These are phyloP conservation scores for Pyrenochaeta sp. DNA, from an alignment of 2,329 filamentous ascomycete genomes.

Conservation along the genomic window DNA sequence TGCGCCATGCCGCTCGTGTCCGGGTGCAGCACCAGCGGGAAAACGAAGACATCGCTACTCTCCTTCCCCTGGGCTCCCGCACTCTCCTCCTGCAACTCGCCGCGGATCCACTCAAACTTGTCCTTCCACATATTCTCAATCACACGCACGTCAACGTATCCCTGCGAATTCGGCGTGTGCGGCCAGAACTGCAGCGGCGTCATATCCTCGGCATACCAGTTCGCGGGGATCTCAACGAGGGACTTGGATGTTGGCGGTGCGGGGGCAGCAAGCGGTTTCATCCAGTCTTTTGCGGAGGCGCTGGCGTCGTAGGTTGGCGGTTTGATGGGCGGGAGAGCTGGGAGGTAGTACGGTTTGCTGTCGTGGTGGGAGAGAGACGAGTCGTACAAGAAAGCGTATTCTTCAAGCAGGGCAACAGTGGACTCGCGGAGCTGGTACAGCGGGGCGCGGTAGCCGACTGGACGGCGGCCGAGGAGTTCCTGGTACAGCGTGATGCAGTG, in stretches of 20 bases:
- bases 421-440: slow-evolving; percentile 60
- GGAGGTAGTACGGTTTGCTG: slow-evolving; percentile 58
- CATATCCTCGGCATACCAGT: slow-evolving; percentile 62
- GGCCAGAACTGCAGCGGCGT: slow-evolving; percentile 58
- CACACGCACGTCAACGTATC: slow-evolving; percentile 64
- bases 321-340: slow-evolving; percentile 50
- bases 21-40: slow-evolving; percentile 63
- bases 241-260: slow-evolving; percentile 29
- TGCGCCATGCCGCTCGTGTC: slow-evolving; percentile 68
- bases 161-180: slow-evolving; percentile 60
- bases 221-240: slow-evolving; percentile 58
- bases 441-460: slow-evolving; percentile 60
- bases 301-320: slow-evolving; percentile 51
- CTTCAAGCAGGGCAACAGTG: slow-evolving; percentile 58
- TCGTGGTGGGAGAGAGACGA: slow-evolving; percentile 61
- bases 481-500: slow-evolving; percentile 58
- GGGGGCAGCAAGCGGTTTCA: slow-evolving; percentile 50
- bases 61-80: no score
- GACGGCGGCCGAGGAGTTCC: slow-evolving; percentile 54
- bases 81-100: slow-evolving; percentile 47
- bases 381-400: slow-evolving; percentile 60
- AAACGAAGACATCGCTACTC: slow-evolving; percentile 55
- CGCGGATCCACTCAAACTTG: slow-evolving; percentile 62
- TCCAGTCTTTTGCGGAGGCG: slow-evolving; percentile 53
- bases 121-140: slow-evolving; percentile 69